Evolutionary conservation across 176 grass and related monocot genomes (phyloP).

Genomic region (Thalia dealbata): DNA sequence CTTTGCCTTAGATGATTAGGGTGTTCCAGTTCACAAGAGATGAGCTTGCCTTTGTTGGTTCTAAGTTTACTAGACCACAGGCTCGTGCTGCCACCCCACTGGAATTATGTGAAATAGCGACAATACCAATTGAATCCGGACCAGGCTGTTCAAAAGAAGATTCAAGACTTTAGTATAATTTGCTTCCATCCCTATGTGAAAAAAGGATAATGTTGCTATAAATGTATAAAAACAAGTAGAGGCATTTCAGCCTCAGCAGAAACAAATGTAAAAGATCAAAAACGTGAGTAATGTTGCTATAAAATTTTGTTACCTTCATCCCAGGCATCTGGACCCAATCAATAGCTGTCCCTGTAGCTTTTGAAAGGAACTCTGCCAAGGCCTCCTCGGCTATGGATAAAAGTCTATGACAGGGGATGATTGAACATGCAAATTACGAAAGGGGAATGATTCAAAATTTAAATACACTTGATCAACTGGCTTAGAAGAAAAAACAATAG

Average conservation of each 20-base stretch:
- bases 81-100: conserved; percentile 86
- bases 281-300: background rate
- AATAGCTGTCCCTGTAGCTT: conserved; percentile 98
- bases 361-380: conserved; percentile 96
- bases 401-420: conserved; percentile 42
- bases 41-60: conserved; percentile 63
- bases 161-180: background rate
- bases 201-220: background rate
- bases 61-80: conserved; percentile 98
- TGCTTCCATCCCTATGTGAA: background rate
- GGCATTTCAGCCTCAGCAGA: background rate
- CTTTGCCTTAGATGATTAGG: background rate
- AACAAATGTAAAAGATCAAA: background rate
- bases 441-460: background rate
- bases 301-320: conserved; percentile 67
- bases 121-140: conserved; percentile 99
- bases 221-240: background rate
- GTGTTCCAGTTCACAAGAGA: background rate
- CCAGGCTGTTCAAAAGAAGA: conserved; percentile 58
- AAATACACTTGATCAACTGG: background rate
- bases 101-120: conserved; percentile 89
- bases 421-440: background rate
- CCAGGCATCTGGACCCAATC: conserved; percentile 99
- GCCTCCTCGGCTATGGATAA: conserved; percentile 89
- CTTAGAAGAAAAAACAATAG: background rate